Evolutionary conservation across 306 rosid genomes (phyloP).

Genomic region (Prunus kanzakura): DNA sequence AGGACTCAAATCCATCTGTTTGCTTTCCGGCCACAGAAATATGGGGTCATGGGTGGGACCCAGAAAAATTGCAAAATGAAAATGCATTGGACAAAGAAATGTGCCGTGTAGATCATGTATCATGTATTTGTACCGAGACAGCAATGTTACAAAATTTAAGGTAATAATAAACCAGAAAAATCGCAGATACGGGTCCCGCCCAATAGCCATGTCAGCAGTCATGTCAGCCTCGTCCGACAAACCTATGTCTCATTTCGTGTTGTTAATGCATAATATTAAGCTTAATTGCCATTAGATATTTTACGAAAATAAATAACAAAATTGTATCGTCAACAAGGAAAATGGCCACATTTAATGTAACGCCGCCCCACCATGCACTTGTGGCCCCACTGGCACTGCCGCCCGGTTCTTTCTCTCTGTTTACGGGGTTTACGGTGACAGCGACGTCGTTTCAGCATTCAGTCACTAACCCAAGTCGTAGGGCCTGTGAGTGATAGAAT

Average conservation of each 20-base stretch:
- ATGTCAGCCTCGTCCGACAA: too few species aligned
- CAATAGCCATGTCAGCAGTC: background rate
- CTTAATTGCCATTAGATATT: too few species aligned
- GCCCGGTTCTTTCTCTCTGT: background rate
- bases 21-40: too few species aligned
- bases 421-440: background rate
- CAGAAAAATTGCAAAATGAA: background rate
- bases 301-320: background rate
- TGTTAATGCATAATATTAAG: too few species aligned
- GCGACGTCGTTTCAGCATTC: conserved; percentile 11
- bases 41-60: too few species aligned
- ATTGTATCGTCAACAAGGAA: background rate
- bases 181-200: background rate
- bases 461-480: background rate
- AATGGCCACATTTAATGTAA: background rate
- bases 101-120: background rate
- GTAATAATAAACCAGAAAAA: conserved; percentile 4
- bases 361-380: background rate
- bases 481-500: background rate
- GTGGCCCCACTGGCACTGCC: background rate
- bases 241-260: too few species aligned
- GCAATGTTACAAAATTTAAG: background rate
- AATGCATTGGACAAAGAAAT: background rate
- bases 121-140: background rate
- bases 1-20: too few species aligned